Evolutionary conservation across 2,329 filamentous ascomycete genomes (phyloP), one percentile per base, ranked within the genome.

Genomic region (Beauveria medogensis): DNA sequence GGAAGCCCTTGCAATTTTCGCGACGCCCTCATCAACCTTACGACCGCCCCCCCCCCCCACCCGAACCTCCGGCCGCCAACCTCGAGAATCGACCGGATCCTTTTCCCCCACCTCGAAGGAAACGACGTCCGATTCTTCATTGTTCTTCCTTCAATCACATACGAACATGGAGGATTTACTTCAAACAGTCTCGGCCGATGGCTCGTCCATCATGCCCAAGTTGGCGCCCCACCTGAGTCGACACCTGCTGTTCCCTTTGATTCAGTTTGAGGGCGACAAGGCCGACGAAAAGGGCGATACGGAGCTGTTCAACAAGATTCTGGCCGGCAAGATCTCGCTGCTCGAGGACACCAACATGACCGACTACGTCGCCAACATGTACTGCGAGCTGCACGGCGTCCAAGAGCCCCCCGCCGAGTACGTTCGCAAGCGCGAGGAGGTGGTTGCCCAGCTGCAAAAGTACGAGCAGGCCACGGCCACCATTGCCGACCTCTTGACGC

Each of bases 261-360:
- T 99, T 73, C 92, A 97, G 79, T 97, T 96, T 77, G 83, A 89
- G 70, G 87, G 87, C 71, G 87, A 88, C 72, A 87, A 91, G 74
- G 88, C 96, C 67, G 87, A 92, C 74, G 89, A 92, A 71, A 84
- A 86, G 68, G 83, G 82, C 70, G 80, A 84, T 63, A 78, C 79
- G 64, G 76, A 73, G 44, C 77, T 82, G 75, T 77, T 83, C 60
- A 81, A 81, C 69, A 87, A 92, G 74, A 87, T 96, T 69, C 88
- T 88, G 65, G 85, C 89, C 73, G 87, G 92, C 69, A 96, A 96
- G 77, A 96, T 93, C 75, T 88, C 93, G 78, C 86, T 99, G 62
- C 86, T 99, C 68, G 93, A 96, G 80, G 88, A 92, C 75, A 97
- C 94, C 71, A 97, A 97, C 82, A 99, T 99, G 94, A 94, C 89